Conservation (phyloP, 2,329 filamentous ascomycete genomes). For the Fusarium siculi region DNA sequence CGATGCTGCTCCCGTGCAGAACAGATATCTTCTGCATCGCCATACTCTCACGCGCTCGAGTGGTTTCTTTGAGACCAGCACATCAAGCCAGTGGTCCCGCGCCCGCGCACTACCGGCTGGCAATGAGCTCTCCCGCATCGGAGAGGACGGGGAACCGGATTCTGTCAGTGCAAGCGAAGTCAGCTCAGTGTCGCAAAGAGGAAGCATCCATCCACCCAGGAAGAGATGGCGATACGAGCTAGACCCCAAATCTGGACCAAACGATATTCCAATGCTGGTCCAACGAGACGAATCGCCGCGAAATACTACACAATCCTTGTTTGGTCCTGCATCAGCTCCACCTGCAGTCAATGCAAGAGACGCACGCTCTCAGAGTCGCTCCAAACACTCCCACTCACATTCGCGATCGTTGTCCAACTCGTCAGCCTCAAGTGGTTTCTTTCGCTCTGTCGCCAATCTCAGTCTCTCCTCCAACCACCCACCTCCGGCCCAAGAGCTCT, state of each 20-base stretch:
- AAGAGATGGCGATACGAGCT: slow-evolving; percentile 89
- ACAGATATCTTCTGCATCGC: slow-evolving; percentile 86
- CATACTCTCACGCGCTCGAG: slow-evolving; percentile 91
- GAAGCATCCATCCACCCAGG: slow-evolving; percentile 36
- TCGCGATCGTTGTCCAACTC: slow-evolving; percentile 65
- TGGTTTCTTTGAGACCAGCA: slow-evolving; percentile 91
- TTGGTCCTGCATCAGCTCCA: slow-evolving; percentile 43
- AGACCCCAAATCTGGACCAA: slow-evolving; percentile 76
- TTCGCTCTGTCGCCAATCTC: slow-evolving; percentile 88
- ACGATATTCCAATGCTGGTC: slow-evolving; percentile 88
- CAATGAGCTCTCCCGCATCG: slow-evolving; percentile 65
- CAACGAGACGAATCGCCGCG: slow-evolving; percentile 70
- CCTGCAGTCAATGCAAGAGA: slow-evolving; percentile 56
- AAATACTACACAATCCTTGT: slow-evolving; percentile 46
- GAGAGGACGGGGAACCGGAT: slow-evolving; percentile 53
- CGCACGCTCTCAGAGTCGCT: slow-evolving; percentile 48
- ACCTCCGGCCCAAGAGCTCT: slow-evolving; percentile 59
- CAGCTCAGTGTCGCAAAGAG: slow-evolving; percentile 29
- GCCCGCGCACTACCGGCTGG: slow-evolving; percentile 45
- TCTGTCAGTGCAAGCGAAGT: slow-evolving; percentile 37
- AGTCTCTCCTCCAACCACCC: slow-evolving; percentile 58
- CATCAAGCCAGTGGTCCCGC: slow-evolving; percentile 77
- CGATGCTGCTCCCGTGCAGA: slow-evolving; percentile 59
- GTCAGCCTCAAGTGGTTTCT: slow-evolving; percentile 66
- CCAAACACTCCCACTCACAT: slow-evolving; percentile 42